Evolutionary conservation across 2,329 filamentous ascomycete genomes (phyloP).

Genomic region (Diaporthe ampelina): DNA sequence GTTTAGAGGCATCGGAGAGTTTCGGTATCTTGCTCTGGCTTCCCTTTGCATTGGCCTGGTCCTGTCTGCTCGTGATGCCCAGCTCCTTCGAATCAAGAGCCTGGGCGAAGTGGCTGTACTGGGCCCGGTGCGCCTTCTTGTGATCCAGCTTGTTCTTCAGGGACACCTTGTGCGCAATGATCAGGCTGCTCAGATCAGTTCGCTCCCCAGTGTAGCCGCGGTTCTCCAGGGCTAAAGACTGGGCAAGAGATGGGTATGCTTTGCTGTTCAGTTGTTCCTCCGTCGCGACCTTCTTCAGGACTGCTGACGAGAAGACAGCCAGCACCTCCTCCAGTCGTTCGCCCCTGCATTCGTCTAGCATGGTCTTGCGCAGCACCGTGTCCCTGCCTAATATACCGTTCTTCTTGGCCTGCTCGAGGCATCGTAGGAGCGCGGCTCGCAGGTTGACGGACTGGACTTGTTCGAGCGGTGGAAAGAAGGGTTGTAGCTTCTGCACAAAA

Average conservation of each 20-base stretch:
- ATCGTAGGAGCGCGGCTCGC: conserved; percentile 84
- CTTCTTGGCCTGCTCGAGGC: conserved; percentile 89
- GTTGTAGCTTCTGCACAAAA: conserved; percentile 80
- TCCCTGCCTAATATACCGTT: conserved; percentile 86
- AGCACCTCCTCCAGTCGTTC: conserved; percentile 91
- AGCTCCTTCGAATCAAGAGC: conserved; percentile 74
- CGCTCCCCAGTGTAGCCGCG: conserved; percentile 69
- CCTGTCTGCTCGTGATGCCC: conserved; percentile 67
- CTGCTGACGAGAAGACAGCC: conserved; percentile 84
- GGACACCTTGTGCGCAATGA: conserved; percentile 80
- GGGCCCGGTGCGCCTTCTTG: conserved; percentile 70
- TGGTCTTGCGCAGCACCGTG: conserved; percentile 87
- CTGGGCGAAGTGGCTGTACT: conserved; percentile 74
- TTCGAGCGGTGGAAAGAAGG: conserved; percentile 91
- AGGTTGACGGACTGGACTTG: conserved; percentile 93
- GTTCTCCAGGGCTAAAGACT: conserved; percentile 70
- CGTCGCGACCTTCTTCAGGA: conserved; percentile 78
- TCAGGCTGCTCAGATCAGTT: conserved; percentile 72
- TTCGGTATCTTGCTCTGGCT: background rate
- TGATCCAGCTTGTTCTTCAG: conserved; percentile 70
- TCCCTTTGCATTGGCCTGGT: conserved; percentile 54
- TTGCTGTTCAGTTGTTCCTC: conserved; percentile 47
- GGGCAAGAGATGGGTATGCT: conserved; percentile 61
- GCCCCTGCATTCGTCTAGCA: conserved; percentile 96
- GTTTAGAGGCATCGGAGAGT: conserved; percentile 58